Evolutionary conservation across 805 yeast species (phyloP), one percentile per base, ranked within the genome.

Genomic region (Metschnikowia baotianmanensis): DNA sequence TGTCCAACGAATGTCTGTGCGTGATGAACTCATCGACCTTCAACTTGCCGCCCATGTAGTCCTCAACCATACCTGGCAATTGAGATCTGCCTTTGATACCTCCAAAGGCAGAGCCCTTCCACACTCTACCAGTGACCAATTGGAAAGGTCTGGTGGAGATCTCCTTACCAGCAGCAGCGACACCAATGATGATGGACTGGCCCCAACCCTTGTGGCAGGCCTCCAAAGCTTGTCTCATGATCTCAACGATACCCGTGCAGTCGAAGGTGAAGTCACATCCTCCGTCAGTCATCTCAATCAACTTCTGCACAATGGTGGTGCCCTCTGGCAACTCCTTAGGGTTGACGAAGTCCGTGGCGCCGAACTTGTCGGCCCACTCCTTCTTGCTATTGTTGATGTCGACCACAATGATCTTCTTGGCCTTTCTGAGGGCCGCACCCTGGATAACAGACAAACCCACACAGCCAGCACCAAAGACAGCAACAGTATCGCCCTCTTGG

Each of bases 171-270:
- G 97, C 96, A 53, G 96, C 96, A 34, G 99, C 99, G 54, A 93
- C 99, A 65, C 99, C 99, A 61, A 93, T 93, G 57, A 93, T 74
- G 55, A 91, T 77, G 17, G 96, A 88, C 61, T 83, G 80, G 68
- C 99, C 99, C 97, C 99, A 93, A 51, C 99, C 99, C 70, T 90
- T 91, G 74, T 93, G 98, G 65, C 96, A 89, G 17, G 96, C 86
- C 74, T 93, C 98, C 52, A 93, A 76, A 21, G 99, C 99, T 59
- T 81, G 74, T 72, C 98, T 83, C 99, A 93, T 93, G 36, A 93
- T 98, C 33, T 78, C 67, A 47, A 83, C 90, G 61, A 91, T 93
- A 71, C 99, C 99, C 38, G 99, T 93, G 74, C 98, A 90, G 74
- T 93, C 99, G 60, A 93, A 93, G 22, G 99, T 90, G 71, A 64